Base-by-base conservation (phyloP, 2,329 filamentous ascomycete genomes). In the Pezicula rhizophila region DNA sequence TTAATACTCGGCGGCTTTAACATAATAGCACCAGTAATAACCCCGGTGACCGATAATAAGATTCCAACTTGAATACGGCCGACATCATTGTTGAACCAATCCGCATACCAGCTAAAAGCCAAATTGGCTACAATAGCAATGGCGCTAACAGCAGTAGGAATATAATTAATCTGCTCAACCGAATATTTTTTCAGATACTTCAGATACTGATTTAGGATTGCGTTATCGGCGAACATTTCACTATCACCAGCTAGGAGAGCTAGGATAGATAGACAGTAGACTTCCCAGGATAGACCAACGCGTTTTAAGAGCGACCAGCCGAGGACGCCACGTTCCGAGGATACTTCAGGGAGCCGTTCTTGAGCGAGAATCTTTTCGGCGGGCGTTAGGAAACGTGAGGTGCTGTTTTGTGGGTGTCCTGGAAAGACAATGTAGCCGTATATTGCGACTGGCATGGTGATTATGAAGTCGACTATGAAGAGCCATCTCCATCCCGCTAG, bases 401-500 rank as follows among this genome's bases (percentile, higher is more conserved):
- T 61, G 0, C 66, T 68, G 14, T 64, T 68, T 31, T 57, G 56
- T 10, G 67, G 68, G 0, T 66, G 67, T 42, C 70, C 63, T 7
- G 66, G 66, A 48, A 68, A 69, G 40, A 67, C 58, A 6, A 73
- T 31, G 52, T 73, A 72, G 23, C 75, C 75, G 51, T 75, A 78
- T 2, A 77, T 31, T 2, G 75, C 75, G 3, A 79, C 65, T 0
- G 76, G 76, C 1, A 79, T 43, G 3, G 75, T 78, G 49, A 80
- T 73, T 23, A 77, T 60, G 3, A 73, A 73, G 53, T 78, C 74
- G 44, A 75, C 66, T 41, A 64, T 59, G 42, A 73, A 73, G 31
- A 72, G 53, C 70, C 70, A 74, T 42, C 75, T 64, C 78, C 78
- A 81, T 3, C 46, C 39, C 6, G 39, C 23, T 11, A 66, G 60